These are phyloP conservation scores for Schoenoplectus tabernaemontani DNA, from an alignment of 202 grass and related monocot genomes.

Conservation along the genomic window DNA sequence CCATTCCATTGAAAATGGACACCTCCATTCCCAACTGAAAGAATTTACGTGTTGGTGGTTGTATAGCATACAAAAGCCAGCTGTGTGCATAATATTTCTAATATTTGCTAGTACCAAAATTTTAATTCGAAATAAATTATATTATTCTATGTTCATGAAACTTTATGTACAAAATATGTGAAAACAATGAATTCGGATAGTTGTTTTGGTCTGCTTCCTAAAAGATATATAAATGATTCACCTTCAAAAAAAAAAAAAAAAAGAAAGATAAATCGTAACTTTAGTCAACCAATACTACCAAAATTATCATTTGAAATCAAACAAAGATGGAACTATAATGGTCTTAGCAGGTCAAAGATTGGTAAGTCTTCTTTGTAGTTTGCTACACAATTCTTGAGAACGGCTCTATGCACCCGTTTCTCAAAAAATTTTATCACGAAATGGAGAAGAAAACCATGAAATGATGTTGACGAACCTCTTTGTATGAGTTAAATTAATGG, in stretches of 20 bases:
- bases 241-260: no score
- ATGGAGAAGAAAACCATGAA: slow-evolving; percentile 6
- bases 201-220: no score
- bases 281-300: background rate
- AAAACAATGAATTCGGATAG: no score
- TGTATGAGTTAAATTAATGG: slow-evolving; percentile 22
- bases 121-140: background rate
- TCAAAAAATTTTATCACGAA: background rate
- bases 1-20: background rate
- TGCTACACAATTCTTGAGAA: background rate
- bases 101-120: background rate
- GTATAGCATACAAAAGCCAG: background rate
- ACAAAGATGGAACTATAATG: background rate
- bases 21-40: background rate
- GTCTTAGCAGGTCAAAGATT: background rate
- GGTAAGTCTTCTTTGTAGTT: background rate
- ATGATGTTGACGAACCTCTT: slow-evolving; percentile 8
- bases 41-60: no score
- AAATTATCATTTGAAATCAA: background rate
- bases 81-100: background rate
- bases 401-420: background rate
- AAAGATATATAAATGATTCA: no score
- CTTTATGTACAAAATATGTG: background rate
- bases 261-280: background rate
- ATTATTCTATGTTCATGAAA: background rate